These are phyloP conservation scores for Aaosphaeria arxii DNA, from an alignment of 2,329 filamentous ascomycete species.

Conservation along the genomic window DNA sequence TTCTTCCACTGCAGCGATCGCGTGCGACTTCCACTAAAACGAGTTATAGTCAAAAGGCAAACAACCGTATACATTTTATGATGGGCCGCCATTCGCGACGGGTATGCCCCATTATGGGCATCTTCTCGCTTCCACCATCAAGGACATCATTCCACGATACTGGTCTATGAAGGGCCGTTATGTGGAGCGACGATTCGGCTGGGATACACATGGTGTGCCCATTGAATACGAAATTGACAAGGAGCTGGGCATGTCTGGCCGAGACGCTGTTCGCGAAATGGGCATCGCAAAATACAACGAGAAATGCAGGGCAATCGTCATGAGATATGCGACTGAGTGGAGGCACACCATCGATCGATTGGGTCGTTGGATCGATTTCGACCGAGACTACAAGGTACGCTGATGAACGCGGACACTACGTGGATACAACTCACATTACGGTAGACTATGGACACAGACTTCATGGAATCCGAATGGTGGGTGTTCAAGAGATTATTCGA, in stretches of 20 bases:
- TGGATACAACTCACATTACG: constrained; percentile 26
- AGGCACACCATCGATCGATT: constrained; percentile 81
- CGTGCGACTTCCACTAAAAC: constrained; percentile 1
- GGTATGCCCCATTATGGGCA: constrained; percentile 70
- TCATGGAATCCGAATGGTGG: constrained; percentile 98
- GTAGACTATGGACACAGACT: constrained; percentile 83
- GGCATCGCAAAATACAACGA: constrained; percentile 88
- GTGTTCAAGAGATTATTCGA: constrained; percentile 91
- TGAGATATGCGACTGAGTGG: constrained; percentile 88
- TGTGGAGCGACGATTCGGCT: constrained; percentile 89
- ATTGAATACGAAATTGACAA: constrained; percentile 99
- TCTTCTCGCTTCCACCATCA: constrained; percentile 87
- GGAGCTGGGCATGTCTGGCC: constrained; percentile 83
- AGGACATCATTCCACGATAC: constrained; percentile 94
- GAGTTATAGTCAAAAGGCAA: constrained; percentile 62
- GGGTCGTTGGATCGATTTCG: constrained; percentile 96
- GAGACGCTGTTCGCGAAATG: constrained; percentile 80
- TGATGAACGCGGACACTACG: too few relatives aligned
- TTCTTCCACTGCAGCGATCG: constrained; percentile 1
- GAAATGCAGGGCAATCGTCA: constrained; percentile 89
- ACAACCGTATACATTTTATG: constrained; percentile 88
- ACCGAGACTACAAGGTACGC: constrained; percentile 87
- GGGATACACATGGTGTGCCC: constrained; percentile 92
- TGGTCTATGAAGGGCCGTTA: constrained; percentile 97
- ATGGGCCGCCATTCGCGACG: constrained; percentile 59